A percentile compares a stretch with the other conserved stretches of the same genome.
phyloP scores from a whole-genome alignment of 2,329 filamentous ascomycete genomes.

The Ceratocystis lukuohia region DNA sequence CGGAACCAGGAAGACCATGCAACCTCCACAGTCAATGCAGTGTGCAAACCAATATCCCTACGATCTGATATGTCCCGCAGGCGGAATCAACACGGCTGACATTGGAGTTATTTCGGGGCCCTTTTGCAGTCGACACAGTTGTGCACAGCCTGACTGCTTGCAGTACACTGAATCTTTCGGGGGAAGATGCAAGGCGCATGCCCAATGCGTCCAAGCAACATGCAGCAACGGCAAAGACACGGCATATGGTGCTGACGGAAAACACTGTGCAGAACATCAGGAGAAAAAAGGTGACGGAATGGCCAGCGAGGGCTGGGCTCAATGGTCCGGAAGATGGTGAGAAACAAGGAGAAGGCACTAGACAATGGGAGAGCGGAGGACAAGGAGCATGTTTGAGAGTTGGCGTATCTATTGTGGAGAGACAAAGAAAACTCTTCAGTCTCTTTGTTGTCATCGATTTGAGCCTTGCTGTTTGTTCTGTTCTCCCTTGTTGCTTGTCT shows the following conservation, averaged over 20 bases:
- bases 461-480: too few relatives aligned
- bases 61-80: background rate
- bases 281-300: background rate
- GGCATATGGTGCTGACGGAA: background rate
- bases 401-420: too few relatives aligned
- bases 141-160: slow-evolving; percentile 2
- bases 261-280: slow-evolving; percentile 1
- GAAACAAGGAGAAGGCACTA: background rate
- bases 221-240: background rate
- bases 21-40: background rate
- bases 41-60: background rate
- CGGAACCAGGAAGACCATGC: background rate
- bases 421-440: too few relatives aligned
- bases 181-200: background rate
- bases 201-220: background rate
- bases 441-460: too few relatives aligned
- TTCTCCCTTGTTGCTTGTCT: too few relatives aligned
- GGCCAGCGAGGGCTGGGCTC: slow-evolving; percentile 2
- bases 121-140: slow-evolving; percentile 1
- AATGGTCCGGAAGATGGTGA: slow-evolving; percentile 10
- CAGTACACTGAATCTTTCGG: background rate
- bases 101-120: background rate
- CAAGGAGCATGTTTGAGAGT: too few relatives aligned
- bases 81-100: background rate
- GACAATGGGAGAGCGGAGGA: background rate